Percentiles rank a stretch among this genome's conserved stretches.
Evolutionary conservation across 2,329 filamentous ascomycete genomes (phyloP).

Genomic region (Arthrinium phaeospermum): DNA sequence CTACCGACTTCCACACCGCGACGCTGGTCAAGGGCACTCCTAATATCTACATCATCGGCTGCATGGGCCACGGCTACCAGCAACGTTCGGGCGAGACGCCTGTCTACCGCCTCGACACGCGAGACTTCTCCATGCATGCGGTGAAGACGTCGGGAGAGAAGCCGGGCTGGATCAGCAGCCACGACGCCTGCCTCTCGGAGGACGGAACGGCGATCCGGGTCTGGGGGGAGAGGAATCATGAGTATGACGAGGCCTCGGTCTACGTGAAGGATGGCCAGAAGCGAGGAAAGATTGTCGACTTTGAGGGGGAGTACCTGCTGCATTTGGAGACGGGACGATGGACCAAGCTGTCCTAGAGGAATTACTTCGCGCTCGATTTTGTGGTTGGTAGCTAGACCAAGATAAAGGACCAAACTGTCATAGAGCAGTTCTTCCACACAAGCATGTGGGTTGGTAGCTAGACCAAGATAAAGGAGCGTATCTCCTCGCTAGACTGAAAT

Average conservation of each 20-base stretch:
- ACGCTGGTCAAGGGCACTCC: neutral
- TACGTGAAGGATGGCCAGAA: neutral
- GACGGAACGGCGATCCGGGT: neutral
- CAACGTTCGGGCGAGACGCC: neutral
- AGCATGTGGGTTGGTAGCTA: neutral
- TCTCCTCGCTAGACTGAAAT: neutral
- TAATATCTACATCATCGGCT: neutral
- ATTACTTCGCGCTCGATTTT: too few species aligned
- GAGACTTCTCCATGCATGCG: neutral
- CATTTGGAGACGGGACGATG: neutral
- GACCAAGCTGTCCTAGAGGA: neutral
- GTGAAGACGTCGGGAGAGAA: neutral
- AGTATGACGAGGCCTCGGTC: neutral
- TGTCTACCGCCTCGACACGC: neutral
- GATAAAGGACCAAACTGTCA: neutral
- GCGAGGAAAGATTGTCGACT: neutral
- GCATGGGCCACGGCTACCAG: neutral
- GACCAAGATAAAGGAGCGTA: neutral
- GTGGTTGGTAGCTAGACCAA: too few species aligned
- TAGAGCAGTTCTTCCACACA: neutral
- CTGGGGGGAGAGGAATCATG: neutral
- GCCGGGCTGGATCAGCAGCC: neutral
- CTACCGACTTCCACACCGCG: conserved; percentile 2
- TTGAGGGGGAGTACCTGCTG: neutral
- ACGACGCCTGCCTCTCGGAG: neutral